These are phyloP conservation scores for Aspergillus fumigatiaffinis DNA, from an alignment of 2,329 filamentous ascomycete species.

Conservation along the genomic window DNA sequence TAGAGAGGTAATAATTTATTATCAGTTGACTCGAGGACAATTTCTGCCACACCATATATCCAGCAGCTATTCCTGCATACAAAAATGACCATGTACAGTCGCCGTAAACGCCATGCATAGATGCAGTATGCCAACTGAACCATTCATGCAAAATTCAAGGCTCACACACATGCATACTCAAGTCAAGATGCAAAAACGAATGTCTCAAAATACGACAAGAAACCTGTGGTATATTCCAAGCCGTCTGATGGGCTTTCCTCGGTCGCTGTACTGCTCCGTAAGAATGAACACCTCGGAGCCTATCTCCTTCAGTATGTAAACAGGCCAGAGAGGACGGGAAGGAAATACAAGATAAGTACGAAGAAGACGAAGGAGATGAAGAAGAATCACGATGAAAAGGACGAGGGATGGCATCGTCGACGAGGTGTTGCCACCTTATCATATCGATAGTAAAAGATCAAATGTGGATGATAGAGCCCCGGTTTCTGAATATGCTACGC, in stretches of 20 bases:
- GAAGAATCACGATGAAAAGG: background rate
- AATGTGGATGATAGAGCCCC: too few relatives aligned
- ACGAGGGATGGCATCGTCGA: background rate
- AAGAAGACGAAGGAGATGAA: background rate
- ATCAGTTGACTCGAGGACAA: background rate
- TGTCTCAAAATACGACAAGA: background rate
- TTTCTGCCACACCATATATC: background rate
- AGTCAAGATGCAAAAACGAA: background rate
- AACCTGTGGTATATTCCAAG: background rate
- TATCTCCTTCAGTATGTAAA: background rate
- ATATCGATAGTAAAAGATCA: background rate
- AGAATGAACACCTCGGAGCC: background rate
- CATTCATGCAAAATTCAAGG: background rate
- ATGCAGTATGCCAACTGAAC: background rate
- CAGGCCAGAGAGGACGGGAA: background rate
- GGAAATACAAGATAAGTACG: background rate
- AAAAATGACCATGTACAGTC: background rate
- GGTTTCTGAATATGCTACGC: background rate
- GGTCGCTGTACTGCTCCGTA: background rate
- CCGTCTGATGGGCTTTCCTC: background rate
- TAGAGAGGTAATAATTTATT: background rate
- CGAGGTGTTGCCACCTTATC: background rate
- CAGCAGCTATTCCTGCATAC: background rate
- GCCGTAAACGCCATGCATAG: background rate
- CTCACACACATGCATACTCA: background rate